A percentile compares a stretch with the other conserved stretches of the same genome.
Conservation (phyloP, 2,329 filamentous ascomycete species). For the Sporothrix pallida region DNA sequence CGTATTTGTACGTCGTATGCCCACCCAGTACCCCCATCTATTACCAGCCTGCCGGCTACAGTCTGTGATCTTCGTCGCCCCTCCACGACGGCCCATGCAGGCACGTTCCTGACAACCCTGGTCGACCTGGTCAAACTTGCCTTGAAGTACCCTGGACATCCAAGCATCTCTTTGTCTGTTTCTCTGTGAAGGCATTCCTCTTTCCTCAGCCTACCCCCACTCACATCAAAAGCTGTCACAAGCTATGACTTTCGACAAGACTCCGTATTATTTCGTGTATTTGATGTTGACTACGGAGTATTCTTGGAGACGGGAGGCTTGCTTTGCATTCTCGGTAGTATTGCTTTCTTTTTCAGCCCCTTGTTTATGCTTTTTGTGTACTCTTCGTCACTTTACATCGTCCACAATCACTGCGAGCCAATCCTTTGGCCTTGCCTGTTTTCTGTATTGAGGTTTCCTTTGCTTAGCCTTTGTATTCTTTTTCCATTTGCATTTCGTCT, state of each 20-base stretch:
- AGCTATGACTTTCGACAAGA: background rate
- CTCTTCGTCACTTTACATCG: conserved; percentile 13
- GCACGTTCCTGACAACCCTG: conserved; percentile 25
- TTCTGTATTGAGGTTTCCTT: background rate
- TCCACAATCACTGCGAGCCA: background rate
- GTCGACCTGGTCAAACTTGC: background rate
- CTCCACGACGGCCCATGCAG: conserved; percentile 18
- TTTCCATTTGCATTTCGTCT: background rate
- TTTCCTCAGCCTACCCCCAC: conserved; percentile 18
- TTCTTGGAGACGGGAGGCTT: background rate
- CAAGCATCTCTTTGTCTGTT: background rate
- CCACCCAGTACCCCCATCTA: background rate
- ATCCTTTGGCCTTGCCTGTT: background rate
- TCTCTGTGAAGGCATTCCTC: background rate
- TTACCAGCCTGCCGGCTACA: conserved; percentile 1
- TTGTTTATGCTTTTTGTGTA: background rate
- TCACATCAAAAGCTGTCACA: conserved; percentile 18
- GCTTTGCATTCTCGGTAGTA: background rate
- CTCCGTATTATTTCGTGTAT: background rate
- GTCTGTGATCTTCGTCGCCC: conserved; percentile 11
- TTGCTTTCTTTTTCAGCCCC: conserved; percentile 8
- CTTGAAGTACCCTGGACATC: background rate
- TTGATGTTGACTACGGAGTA: background rate
- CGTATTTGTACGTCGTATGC: background rate
- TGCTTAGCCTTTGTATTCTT: background rate